Percentiles rank a stretch among this genome's conserved stretches.
phyloP scores from a whole-genome alignment of 192 early-diverging fungal genomes.

The Nowakowskiella sp. region DNA sequence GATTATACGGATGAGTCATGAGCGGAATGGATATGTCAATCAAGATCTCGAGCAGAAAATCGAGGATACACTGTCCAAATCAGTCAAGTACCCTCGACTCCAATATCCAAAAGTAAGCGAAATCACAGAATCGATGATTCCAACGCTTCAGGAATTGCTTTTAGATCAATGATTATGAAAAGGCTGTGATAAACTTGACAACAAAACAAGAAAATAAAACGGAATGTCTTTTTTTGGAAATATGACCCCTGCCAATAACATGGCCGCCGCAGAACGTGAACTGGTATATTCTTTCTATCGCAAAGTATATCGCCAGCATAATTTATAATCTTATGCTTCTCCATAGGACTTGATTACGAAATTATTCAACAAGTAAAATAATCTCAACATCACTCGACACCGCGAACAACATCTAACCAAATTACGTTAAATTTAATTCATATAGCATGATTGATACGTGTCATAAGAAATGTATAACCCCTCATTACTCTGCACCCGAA shows the following conservation, averaged over 20 bases:
- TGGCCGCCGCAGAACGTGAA: slow-evolving; percentile 28
- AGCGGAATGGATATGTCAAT: no score
- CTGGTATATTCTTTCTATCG: slow-evolving; percentile 10
- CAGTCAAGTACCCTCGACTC: no score
- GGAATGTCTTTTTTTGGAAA: slow-evolving; percentile 5
- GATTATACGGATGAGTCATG: no score
- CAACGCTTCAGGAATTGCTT: no score
- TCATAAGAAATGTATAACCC: slow-evolving; percentile 76
- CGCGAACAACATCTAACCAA: neutral
- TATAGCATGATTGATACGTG: slow-evolving; percentile 66
- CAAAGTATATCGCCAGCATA: neutral
- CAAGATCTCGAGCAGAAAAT: no score
- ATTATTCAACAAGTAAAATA: slow-evolving; percentile 26
- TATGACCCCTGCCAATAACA: slow-evolving; percentile 9
- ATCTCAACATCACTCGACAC: no score
- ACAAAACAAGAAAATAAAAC: slow-evolving; percentile 4
- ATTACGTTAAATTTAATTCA: neutral
- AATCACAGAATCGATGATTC: no score
- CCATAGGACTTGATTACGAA: slow-evolving; percentile 26
- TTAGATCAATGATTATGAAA: no score
- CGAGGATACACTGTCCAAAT: no score
- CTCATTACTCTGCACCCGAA: slow-evolving; percentile 68
- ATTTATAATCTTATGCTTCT: neutral
- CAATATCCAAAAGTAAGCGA: no score
- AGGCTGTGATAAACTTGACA: neutral